Evolutionary conservation across 2,329 filamentous ascomycete species (phyloP).

Genomic region (Colletotrichum falcatum): DNA sequence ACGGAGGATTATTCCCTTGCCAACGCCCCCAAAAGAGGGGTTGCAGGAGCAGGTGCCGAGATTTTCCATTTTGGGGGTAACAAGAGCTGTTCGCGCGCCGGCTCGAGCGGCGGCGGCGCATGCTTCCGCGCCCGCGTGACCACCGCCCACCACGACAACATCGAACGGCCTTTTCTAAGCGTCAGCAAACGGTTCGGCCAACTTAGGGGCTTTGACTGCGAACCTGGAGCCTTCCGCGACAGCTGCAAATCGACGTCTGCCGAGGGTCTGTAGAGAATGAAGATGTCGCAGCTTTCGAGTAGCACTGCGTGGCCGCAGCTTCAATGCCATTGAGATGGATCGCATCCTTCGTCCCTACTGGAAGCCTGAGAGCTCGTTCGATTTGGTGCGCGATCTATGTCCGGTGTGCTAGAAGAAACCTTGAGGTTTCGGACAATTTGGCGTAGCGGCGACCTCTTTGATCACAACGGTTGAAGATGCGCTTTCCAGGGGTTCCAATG

Average conservation of each 20-base stretch:
- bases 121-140: constrained; percentile 95
- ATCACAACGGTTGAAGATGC: neutral
- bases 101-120: constrained; percentile 89
- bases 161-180: constrained; percentile 74
- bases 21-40: constrained; percentile 97
- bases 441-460: neutral
- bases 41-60: constrained; percentile 97
- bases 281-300: constrained; percentile 16
- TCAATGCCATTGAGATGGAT: constrained; percentile 25
- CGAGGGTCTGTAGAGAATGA: constrained; percentile 1
- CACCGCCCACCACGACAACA: constrained; percentile 95
- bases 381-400: neutral
- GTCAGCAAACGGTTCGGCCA: constrained; percentile 18
- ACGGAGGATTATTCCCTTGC: constrained; percentile 94
- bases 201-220: constrained; percentile 11
- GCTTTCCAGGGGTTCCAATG: neutral
- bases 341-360: constrained; percentile 8
- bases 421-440: neutral
- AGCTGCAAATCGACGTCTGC: constrained; percentile 47
- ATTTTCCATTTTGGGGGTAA: constrained; percentile 90
- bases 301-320: constrained; percentile 16
- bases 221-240: constrained; percentile 49
- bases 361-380: neutral
- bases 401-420: no score
- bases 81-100: constrained; percentile 87